These are phyloP conservation scores for Diaporthe vaccinii DNA, from an alignment of 2,329 filamentous ascomycete species.

Conservation along the genomic window DNA sequence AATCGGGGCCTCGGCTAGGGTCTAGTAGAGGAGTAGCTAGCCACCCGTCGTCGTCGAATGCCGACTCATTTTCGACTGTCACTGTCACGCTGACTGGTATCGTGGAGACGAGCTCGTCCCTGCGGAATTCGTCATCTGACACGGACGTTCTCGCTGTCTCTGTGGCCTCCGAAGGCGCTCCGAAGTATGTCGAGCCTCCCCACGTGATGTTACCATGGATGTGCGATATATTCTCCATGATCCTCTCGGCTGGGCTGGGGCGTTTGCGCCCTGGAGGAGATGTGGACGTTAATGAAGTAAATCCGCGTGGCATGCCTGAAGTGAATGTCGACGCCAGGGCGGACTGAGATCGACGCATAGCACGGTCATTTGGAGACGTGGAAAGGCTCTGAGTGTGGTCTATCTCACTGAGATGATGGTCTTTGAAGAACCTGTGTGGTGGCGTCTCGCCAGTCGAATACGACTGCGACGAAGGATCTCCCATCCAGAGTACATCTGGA, in stretches of 20 bases:
- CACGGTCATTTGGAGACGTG: conserved; percentile 69
- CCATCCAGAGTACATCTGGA: conserved; percentile 66
- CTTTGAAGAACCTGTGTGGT: conserved; percentile 62
- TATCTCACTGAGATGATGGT: conserved; percentile 57
- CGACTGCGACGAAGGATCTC: conserved; percentile 68
- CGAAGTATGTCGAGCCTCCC: conserved; percentile 61
- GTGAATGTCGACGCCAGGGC: conserved; percentile 69
- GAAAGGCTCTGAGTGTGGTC: conserved; percentile 68
- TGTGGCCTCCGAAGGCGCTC: conserved; percentile 58
- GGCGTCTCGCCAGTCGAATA: conserved; percentile 75
- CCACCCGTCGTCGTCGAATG: conserved; percentile 78
- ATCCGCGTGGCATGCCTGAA: conserved; percentile 65
- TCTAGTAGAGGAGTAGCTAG: conserved; percentile 71
- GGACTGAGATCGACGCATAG: conserved; percentile 67
- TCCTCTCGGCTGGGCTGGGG: conserved; percentile 73
- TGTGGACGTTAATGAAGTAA: conserved; percentile 55
- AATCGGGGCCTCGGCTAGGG: conserved; percentile 60
- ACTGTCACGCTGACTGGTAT: conserved; percentile 67
- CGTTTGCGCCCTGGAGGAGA: conserved; percentile 64
- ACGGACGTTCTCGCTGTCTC: conserved; percentile 64
- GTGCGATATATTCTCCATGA: conserved; percentile 67
- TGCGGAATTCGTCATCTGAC: conserved; percentile 66
- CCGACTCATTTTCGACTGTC: conserved; percentile 71
- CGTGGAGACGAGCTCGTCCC: conserved; percentile 61
- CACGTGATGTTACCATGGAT: conserved; percentile 62